Percentiles rank a stretch among this genome's conserved stretches.
Evolutionary conservation across 305 asterid genomes (phyloP).

Genomic region (Coffea humblotiana): DNA sequence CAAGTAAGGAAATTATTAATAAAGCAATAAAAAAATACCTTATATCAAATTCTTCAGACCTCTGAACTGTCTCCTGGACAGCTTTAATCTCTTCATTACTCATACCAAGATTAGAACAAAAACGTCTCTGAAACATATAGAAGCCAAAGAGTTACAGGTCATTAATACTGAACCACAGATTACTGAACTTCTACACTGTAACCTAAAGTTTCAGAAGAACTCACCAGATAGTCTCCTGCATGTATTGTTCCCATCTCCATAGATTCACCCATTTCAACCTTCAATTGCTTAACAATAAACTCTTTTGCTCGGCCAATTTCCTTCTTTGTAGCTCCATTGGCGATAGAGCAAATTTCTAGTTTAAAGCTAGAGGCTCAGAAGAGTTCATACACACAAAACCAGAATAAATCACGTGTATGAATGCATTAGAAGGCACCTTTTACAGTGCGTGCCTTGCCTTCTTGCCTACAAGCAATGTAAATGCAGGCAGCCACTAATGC

Average conservation of each 20-base stretch:
- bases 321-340: constrained; percentile 80
- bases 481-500: constrained; percentile 88
- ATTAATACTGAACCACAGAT: background rate
- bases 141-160: too few species aligned
- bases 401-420: constrained; percentile 31
- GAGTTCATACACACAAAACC: constrained; percentile 32
- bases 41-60: constrained; percentile 70
- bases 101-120: constrained; percentile 86
- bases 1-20: background rate
- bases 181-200: background rate
- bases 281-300: constrained; percentile 70
- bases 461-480: constrained; percentile 89
- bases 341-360: constrained; percentile 76
- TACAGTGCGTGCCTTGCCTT: constrained; percentile 88
- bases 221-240: constrained; percentile 79
- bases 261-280: constrained; percentile 79
- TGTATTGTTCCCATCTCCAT: constrained; percentile 82
- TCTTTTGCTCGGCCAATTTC: constrained; percentile 87
- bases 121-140: constrained; percentile 60
- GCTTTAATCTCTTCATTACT: constrained; percentile 68
- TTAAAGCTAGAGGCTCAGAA: constrained; percentile 44
- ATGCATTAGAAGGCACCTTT: constrained; percentile 59
- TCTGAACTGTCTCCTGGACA: constrained; percentile 72
- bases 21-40: constrained; percentile 39
- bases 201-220: constrained; percentile 18